Evolutionary conservation across 2,329 filamentous ascomycete species (phyloP).

Genomic region (Simplicillium aogashimaense): DNA sequence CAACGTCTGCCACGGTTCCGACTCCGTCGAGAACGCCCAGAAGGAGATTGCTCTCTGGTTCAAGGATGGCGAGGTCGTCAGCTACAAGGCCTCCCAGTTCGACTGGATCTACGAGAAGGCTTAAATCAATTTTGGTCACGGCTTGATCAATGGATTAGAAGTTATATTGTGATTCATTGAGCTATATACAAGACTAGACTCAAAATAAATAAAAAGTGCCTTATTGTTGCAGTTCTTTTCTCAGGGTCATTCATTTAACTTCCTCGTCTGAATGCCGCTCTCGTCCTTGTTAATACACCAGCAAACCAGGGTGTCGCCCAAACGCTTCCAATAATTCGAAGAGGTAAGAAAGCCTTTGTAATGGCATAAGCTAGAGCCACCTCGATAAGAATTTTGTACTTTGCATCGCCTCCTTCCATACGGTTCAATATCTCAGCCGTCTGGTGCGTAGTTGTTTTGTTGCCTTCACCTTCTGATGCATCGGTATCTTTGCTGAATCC

Average conservation of each 20-base stretch:
- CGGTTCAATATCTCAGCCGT: conserved; percentile 20
- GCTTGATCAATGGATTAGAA: background rate
- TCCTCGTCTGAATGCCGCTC: conserved; percentile 16
- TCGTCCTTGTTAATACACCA: conserved; percentile 41
- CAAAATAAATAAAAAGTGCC: conserved; percentile 1
- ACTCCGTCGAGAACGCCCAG: conserved; percentile 97
- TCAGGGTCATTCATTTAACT: too few relatives aligned
- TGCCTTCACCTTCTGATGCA: background rate
- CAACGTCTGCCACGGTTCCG: conserved; percentile 99
- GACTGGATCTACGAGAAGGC: conserved; percentile 97
- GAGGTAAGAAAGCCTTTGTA: conserved; percentile 74
- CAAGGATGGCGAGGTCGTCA: conserved; percentile 74
- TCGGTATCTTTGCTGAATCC: conserved; percentile 35
- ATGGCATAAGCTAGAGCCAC: conserved; percentile 86
- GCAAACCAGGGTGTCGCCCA: conserved; percentile 95
- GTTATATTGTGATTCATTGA: background rate
- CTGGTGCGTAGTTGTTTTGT: conserved; percentile 3
- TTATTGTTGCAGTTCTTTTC: background rate
- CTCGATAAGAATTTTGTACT: conserved; percentile 50
- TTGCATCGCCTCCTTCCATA: conserved; percentile 29
- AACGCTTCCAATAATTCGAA: conserved; percentile 67
- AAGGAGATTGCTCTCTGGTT: conserved; percentile 99
- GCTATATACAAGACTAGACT: too few relatives aligned
- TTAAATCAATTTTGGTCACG: conserved; percentile 18
- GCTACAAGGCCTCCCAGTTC: conserved; percentile 75